phyloP scores from a whole-genome alignment of 1,284 basidiomycete genomes.

The Irpex sp. region DNA sequence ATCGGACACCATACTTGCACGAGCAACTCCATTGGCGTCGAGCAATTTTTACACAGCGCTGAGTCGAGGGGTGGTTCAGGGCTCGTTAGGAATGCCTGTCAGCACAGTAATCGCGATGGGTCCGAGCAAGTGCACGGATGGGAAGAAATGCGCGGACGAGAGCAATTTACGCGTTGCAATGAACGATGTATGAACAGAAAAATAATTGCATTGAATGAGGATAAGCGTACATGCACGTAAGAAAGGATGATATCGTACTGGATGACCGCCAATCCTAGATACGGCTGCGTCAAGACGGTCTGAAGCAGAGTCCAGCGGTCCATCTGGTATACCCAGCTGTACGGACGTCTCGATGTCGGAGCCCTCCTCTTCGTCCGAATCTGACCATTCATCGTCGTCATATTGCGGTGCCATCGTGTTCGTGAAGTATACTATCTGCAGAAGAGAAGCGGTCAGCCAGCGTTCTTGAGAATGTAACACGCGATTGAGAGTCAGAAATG shows the following conservation, averaged over 20 bases:
- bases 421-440: slow-evolving; percentile 1
- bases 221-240: slow-evolving; percentile 38
- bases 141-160: background rate
- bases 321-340: slow-evolving; percentile 73
- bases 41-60: slow-evolving; percentile 63
- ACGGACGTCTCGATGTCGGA: slow-evolving; percentile 64
- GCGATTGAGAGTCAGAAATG: slow-evolving; percentile 57
- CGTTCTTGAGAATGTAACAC: slow-evolving; percentile 4
- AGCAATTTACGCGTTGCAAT: background rate
- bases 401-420: slow-evolving; percentile 16
- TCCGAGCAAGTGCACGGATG: no score
- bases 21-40: slow-evolving; percentile 67
- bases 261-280: slow-evolving; percentile 80
- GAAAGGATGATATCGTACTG: slow-evolving; percentile 57
- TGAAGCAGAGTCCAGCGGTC: slow-evolving; percentile 44
- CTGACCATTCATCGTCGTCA: slow-evolving; percentile 66
- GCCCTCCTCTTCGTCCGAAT: slow-evolving; percentile 66
- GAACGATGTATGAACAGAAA: slow-evolving; percentile 3
- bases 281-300: slow-evolving; percentile 70
- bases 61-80: slow-evolving; percentile 26
- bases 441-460: slow-evolving; percentile 1
- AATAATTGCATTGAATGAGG: slow-evolving; percentile 21
- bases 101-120: background rate
- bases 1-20: slow-evolving; percentile 84
- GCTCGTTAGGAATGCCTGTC: slow-evolving; percentile 28